Base-by-base conservation (phyloP, 768 basidiomycete species). In the Tephrocybe sp. region DNA sequence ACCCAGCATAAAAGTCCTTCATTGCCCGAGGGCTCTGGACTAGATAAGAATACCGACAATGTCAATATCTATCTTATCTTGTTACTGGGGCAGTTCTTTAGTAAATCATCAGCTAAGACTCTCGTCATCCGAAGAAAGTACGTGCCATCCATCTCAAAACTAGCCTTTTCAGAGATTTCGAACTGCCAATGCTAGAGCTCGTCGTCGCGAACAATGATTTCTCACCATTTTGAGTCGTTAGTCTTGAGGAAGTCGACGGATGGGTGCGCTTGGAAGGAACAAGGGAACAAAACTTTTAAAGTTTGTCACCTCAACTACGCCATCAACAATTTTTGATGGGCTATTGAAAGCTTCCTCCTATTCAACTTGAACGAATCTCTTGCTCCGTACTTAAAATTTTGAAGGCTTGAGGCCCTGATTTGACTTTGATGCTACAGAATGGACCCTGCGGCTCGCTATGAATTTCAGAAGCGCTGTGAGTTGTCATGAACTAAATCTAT, bases 121-220 rank as follows among this genome's bases (percentile, higher is more conserved):
- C 10, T 5, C 17, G 60, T 65, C 62, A 81, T 80, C 79, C 61
- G 56, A 48, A 61, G 0, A 2, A 45, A 58, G 59, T 51, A 76
- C 79, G 68, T 62, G 66, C 77, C 80, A 83, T 82, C 79, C 78
- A 80, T 72, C 76, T 65, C 61, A 64, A 63, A 54, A 36, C 49
- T 22, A 31, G 12, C 23, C 44, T 20, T 50, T 56, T 53, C 32
- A 46, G 64, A 65, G 71, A 65, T 64, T 66, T 69, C 59, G 68
- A 65, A 68, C 64, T 65, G 60, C 56, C 53, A 56, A 62, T 61
- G 56, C 69, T 64, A 70, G 69, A 71, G 68, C 68, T 71, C 76
- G 70, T 67, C 62, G 62, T 60, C 54, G 56, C 59, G 45, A 47
- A 54, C 39, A 49, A 17, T 47, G 61, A 54, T 42, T 43, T 57